Evolutionary conservation across 495 filamentous ascomycete species (phyloP).

Genomic region (Penicillium ucsense): DNA sequence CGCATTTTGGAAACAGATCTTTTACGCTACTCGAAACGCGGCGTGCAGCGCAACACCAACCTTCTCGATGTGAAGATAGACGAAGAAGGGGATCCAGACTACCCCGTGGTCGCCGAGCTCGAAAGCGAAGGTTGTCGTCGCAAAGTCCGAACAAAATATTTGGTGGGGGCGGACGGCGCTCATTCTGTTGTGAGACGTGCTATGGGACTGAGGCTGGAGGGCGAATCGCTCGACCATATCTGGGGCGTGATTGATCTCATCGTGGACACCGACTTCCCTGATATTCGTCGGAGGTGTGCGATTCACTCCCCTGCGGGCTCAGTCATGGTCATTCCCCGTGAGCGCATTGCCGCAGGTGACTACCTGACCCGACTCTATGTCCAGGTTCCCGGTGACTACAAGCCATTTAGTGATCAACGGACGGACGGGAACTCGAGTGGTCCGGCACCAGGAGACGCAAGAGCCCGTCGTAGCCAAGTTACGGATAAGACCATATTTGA

Average conservation of each 20-base stretch:
- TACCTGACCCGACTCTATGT: constrained; percentile 63
- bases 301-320: constrained; percentile 59
- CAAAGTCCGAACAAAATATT: constrained; percentile 48
- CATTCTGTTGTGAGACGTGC: constrained; percentile 50
- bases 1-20: constrained; percentile 49
- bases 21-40: constrained; percentile 37
- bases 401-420: constrained; percentile 10
- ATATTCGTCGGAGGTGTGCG: constrained; percentile 56
- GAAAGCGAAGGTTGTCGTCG: constrained; percentile 37
- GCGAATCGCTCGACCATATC: constrained; percentile 54
- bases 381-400: constrained; percentile 30
- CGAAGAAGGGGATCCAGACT: constrained; percentile 46
- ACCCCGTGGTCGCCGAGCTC: constrained; percentile 25
- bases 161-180: constrained; percentile 61
- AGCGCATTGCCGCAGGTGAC: constrained; percentile 41
- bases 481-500: constrained; percentile 33
- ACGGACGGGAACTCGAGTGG: constrained; percentile 8
- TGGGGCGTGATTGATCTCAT: constrained; percentile 61
- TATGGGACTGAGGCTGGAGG: constrained; percentile 48
- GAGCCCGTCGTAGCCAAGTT: constrained; percentile 26
- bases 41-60: constrained; percentile 42
- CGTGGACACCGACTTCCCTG: constrained; percentile 60
- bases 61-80: constrained; percentile 45
- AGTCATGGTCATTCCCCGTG: constrained; percentile 64
- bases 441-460: constrained; percentile 16